These are phyloP conservation scores for Pseudopithomyces chartarum DNA, from an alignment of 2,329 filamentous ascomycete species.

Conservation along the genomic window DNA sequence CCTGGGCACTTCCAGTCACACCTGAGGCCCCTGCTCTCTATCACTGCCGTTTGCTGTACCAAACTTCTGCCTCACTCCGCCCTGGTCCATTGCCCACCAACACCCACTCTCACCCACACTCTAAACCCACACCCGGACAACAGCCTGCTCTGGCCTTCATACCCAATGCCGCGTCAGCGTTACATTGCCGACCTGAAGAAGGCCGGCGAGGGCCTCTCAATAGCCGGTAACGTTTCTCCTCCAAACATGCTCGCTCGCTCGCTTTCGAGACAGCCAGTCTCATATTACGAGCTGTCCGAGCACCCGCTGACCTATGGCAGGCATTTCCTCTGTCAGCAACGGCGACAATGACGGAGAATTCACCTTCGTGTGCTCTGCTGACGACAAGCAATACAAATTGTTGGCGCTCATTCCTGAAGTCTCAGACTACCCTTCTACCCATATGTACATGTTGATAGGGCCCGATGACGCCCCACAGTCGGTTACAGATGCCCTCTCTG, in stretches of 20 bases:
- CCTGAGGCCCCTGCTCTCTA: background rate
- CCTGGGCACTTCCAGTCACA: background rate
- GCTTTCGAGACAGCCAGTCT: too few species aligned
- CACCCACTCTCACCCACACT: background rate
- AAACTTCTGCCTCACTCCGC: background rate
- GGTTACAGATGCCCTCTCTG: conserved; percentile 52
- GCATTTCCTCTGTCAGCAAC: conserved; percentile 60
- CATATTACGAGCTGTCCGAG: background rate
- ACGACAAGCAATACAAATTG: conserved; percentile 39
- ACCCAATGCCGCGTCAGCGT: conserved; percentile 66
- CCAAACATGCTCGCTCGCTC: too few species aligned
- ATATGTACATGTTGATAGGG: conserved; percentile 63
- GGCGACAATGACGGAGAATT: conserved; percentile 77
- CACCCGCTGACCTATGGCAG: background rate
- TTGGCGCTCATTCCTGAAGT: conserved; percentile 57
- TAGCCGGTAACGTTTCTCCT: conserved; percentile 36
- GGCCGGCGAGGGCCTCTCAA: conserved; percentile 42
- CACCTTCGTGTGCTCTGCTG: conserved; percentile 56
- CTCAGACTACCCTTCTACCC: conserved; percentile 62
- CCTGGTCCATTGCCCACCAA: background rate
- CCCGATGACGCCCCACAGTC: conserved; percentile 52
- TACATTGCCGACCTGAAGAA: conserved; percentile 65
- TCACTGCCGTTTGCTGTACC: background rate
- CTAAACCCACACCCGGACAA: background rate
- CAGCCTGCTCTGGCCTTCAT: background rate